Evolutionary conservation across 2,329 filamentous ascomycete species (phyloP), one percentile per base, ranked within the genome.

Genomic region (Hypomyces rosellus): DNA sequence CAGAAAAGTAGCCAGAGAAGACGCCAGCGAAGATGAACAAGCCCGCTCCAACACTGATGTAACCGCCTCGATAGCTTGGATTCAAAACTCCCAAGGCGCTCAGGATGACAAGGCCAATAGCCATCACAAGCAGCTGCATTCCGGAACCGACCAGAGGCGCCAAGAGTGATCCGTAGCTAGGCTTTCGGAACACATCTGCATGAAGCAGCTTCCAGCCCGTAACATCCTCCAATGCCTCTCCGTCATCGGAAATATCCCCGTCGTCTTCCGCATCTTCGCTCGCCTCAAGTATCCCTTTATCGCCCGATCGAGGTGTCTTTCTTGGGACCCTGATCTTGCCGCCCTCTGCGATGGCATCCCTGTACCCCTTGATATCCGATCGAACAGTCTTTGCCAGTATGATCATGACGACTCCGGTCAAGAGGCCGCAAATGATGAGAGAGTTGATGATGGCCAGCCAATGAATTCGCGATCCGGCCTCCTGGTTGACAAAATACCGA

Each of bases 401-500:
- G 63, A 95, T 86, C 52, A 88, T 80, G 20, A 93, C 87, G 34
- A 89, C 83, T 15, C 85, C 84, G 2, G 87, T 90, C 39, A 95
- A 73, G 34, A 93, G 73, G 6, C 85, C 85, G 45, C 86, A 88
- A 57, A 95, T 93, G 57, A 90, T 85, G 56, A 95, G 69, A 0
- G 89, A 93, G 70, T 95, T 95, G 66, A 93, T 69, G 55, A 95
- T 92, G 34, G 89, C 89, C 50, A 95, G 75, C 88, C 89, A 95
- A 65, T 95, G 89, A 20, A 92, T 88, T 63, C 82, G 84, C 22
- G 81, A 84, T 42, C 86, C 87, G 57, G 92, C 88, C 51, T 89
- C 85, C 63, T 93, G 88, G 65, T 92, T 90, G 53, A 86, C 87
- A 69, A 95, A 95, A 67, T 95, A 95, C 49, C 92, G 72, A 61